Evolutionary conservation across 805 yeast genomes (phyloP).

Genomic region (Spathaspora girioi): DNA sequence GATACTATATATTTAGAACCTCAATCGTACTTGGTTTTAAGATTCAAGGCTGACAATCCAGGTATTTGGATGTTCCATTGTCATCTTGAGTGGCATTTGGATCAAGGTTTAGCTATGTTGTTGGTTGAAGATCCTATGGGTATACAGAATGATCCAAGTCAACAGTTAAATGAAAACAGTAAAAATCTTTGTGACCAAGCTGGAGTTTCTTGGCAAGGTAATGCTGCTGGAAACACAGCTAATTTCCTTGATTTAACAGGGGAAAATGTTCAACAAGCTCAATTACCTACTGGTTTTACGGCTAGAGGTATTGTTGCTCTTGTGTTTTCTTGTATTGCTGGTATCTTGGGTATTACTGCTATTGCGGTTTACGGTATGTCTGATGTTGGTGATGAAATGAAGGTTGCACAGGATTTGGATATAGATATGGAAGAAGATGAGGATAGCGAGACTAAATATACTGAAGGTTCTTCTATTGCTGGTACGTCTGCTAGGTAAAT

Average conservation of each 20-base stretch:
- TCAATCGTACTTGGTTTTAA: slow-evolving; percentile 61
- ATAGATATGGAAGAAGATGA: slow-evolving; percentile 29
- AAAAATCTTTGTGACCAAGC: slow-evolving; percentile 55
- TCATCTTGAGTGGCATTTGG: slow-evolving; percentile 82
- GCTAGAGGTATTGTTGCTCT: slow-evolving; percentile 93
- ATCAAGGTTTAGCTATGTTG: slow-evolving; percentile 73
- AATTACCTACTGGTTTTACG: slow-evolving; percentile 86
- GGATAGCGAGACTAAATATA: neutral
- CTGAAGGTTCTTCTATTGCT: slow-evolving; percentile 10
- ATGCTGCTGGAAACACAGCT: slow-evolving; percentile 81
- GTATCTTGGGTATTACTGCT: slow-evolving; percentile 72
- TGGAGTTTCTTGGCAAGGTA: slow-evolving; percentile 59
- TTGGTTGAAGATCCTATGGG: slow-evolving; percentile 67
- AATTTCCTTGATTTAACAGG: slow-evolving; percentile 69
- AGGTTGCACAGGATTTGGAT: slow-evolving; percentile 54
- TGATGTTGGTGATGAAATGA: slow-evolving; percentile 68
- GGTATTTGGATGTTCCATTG: slow-evolving; percentile 96
- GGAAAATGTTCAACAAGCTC: slow-evolving; percentile 62
- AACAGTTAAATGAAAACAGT: slow-evolving; percentile 61
- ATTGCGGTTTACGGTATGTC: slow-evolving; percentile 83
- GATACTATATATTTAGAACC: slow-evolving; percentile 70
- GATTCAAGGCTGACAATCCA: slow-evolving; percentile 83
- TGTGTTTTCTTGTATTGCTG: slow-evolving; percentile 85
- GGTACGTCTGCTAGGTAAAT: neutral
- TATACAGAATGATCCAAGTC: slow-evolving; percentile 37